These are phyloP conservation scores for Chaetomium sp. DNA, from an alignment of 2,329 filamentous ascomycete genomes.

Conservation along the genomic window DNA sequence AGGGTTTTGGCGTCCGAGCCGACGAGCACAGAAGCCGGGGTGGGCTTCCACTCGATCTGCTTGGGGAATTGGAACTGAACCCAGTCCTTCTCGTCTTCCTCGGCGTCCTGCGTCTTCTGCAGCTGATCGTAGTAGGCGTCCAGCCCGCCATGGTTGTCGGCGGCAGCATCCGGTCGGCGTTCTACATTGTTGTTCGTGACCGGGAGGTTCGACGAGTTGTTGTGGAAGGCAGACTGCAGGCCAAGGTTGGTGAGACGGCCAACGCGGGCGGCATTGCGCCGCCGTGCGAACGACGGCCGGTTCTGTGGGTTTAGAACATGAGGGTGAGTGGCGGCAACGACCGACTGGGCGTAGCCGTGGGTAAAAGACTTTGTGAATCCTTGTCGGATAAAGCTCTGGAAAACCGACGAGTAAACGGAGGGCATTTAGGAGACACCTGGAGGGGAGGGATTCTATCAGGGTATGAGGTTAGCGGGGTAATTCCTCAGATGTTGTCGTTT, in stretches of 20 bases:
- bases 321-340: constrained; percentile 86
- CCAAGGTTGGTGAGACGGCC: constrained; percentile 55
- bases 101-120: constrained; percentile 68
- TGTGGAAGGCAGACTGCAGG: constrained; percentile 72
- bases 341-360: constrained; percentile 95
- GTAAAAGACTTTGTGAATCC: constrained; percentile 95
- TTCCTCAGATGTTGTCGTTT: neutral
- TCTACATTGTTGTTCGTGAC: constrained; percentile 50
- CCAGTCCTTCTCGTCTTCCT: constrained; percentile 72
- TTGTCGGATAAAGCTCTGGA: constrained; percentile 86
- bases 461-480: neutral
- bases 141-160: constrained; percentile 58
- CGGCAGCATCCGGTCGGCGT: constrained; percentile 42
- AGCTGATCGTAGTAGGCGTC: constrained; percentile 90
- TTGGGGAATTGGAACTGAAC: constrained; percentile 85
- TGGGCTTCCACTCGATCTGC: constrained; percentile 80
- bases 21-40: constrained; percentile 49
- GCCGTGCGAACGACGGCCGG: constrained; percentile 52
- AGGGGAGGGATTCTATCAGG: constrained; percentile 46
- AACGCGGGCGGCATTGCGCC: constrained; percentile 49
- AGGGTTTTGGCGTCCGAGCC: constrained; percentile 30
- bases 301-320: constrained; percentile 69
- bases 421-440: constrained; percentile 83
- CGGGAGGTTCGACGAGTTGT: constrained; percentile 39
- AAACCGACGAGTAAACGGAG: constrained; percentile 61